Conservation (phyloP, 805 yeast species). For the Pichia paraexigua region DNA sequence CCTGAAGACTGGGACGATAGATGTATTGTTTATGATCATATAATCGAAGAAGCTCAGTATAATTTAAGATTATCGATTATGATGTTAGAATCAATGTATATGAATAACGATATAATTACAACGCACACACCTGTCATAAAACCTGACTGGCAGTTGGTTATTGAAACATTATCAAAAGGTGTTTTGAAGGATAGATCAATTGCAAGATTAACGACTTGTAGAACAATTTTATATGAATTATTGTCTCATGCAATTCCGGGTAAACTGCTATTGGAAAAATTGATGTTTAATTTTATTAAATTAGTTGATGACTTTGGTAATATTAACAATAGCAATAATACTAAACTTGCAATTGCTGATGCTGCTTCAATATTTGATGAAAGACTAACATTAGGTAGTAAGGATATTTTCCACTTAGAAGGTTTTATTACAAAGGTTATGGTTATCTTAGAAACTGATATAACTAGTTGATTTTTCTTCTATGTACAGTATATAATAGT, state of each 20-base stretch:
- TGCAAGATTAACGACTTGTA: constrained; percentile 46
- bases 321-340: constrained; percentile 13
- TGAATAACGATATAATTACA: constrained; percentile 53
- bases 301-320: constrained; percentile 14
- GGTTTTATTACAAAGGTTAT: constrained; percentile 86
- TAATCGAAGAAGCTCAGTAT: constrained; percentile 52
- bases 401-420: constrained; percentile 89
- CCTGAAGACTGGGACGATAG: constrained; percentile 31
- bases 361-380: constrained; percentile 72
- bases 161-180: constrained; percentile 52
- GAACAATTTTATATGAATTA: constrained; percentile 72
- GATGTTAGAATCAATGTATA: constrained; percentile 72
- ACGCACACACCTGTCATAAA: constrained; percentile 45
- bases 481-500: not conserved
- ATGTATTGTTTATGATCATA: constrained; percentile 33
- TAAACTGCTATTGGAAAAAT: constrained; percentile 59
- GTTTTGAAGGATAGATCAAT: constrained; percentile 60
- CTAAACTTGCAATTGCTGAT: constrained; percentile 43
- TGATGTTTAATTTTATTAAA: constrained; percentile 32
- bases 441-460: constrained; percentile 54
- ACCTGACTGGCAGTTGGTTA: constrained; percentile 89
- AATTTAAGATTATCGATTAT: constrained; percentile 74
- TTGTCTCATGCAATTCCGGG: constrained; percentile 94
- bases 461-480: not conserved
- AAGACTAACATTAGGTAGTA: constrained; percentile 74